A percentile compares a stretch with the other conserved stretches of the same genome.
These are phyloP conservation scores for Blepharisma japonicum DNA, from an alignment of 73 alveolate species.

Conservation along the genomic window DNA sequence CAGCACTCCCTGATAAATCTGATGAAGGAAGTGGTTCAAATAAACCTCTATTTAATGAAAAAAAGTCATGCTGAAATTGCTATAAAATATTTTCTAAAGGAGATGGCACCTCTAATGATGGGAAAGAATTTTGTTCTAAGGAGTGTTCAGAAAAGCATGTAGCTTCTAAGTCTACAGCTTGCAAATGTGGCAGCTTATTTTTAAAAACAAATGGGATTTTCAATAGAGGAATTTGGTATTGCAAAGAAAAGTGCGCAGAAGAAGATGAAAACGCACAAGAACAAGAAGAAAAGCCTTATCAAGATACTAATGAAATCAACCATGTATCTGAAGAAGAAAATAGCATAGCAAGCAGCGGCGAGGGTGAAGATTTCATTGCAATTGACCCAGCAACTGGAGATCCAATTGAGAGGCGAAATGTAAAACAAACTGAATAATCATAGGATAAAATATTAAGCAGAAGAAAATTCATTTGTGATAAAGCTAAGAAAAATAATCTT, in stretches of 20 bases:
- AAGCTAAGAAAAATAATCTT: no score
- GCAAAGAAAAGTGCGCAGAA: background rate
- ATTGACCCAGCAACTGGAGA: conserved; percentile 28
- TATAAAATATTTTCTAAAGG: background rate
- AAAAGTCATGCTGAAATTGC: conserved; percentile 11
- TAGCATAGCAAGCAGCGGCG: background rate
- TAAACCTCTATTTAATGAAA: background rate
- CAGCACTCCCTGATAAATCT: conserved; percentile 11
- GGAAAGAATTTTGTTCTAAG: conserved; percentile 18
- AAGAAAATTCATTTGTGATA: no score
- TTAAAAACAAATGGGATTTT: background rate
- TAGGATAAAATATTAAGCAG: no score
- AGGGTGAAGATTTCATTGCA: background rate
- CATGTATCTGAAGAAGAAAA: background rate
- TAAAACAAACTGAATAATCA: no score
- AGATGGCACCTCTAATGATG: background rate
- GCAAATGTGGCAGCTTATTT: conserved; percentile 18
- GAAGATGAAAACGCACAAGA: background rate
- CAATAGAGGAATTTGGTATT: background rate
- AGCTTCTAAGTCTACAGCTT: background rate
- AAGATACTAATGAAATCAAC: background rate
- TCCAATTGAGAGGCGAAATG: background rate
- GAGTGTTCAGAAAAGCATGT: background rate
- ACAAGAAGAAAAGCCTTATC: background rate
- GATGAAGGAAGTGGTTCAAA: conserved; percentile 8